These are phyloP conservation scores for Paraphoma sp. DNA, from an alignment of 2,329 filamentous ascomycete genomes.

Conservation along the genomic window DNA sequence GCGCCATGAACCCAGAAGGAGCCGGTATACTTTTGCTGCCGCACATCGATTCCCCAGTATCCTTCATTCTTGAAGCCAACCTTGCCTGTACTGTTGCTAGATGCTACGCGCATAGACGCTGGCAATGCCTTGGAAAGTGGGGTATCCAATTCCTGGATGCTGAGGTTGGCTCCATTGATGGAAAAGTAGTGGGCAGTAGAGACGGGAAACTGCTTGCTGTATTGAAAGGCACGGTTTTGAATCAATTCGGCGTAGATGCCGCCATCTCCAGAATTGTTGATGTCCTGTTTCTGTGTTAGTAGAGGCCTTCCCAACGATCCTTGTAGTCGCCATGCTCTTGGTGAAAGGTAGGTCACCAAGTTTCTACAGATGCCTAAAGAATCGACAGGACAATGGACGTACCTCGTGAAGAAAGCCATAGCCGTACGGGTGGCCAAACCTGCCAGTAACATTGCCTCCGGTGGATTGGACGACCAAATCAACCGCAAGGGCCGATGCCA, in stretches of 20 bases:
- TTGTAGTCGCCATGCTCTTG: no score
- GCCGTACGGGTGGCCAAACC: slow-evolving; percentile 35
- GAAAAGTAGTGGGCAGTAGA: slow-evolving; percentile 39
- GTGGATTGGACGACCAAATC: slow-evolving; percentile 34
- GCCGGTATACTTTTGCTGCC: slow-evolving; percentile 56
- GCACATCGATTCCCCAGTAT: slow-evolving; percentile 61
- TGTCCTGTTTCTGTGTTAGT: slow-evolving; percentile 38
- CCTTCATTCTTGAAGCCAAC: slow-evolving; percentile 59
- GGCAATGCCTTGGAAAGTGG: slow-evolving; percentile 56
- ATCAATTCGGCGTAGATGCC: slow-evolving; percentile 76
- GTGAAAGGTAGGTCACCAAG: no score
- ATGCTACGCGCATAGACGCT: slow-evolving; percentile 51
- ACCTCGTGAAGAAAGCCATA: slow-evolving; percentile 44
- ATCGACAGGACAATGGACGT: slow-evolving; percentile 3
- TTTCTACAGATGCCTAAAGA: no score
- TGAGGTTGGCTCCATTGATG: slow-evolving; percentile 43
- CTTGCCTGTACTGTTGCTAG: slow-evolving; percentile 45
- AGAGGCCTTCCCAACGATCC: no score
- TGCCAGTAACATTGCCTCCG: slow-evolving; percentile 38
- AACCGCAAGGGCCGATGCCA: slow-evolving; percentile 28
- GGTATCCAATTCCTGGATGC: slow-evolving; percentile 47
- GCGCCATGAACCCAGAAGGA: slow-evolving; percentile 57
- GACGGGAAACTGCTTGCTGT: slow-evolving; percentile 33
- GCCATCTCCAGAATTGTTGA: slow-evolving; percentile 74
- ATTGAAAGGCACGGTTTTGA: slow-evolving; percentile 74